phyloP scores from a whole-genome alignment of 2,329 filamentous ascomycete species.

The Ciborinia camelliae region DNA sequence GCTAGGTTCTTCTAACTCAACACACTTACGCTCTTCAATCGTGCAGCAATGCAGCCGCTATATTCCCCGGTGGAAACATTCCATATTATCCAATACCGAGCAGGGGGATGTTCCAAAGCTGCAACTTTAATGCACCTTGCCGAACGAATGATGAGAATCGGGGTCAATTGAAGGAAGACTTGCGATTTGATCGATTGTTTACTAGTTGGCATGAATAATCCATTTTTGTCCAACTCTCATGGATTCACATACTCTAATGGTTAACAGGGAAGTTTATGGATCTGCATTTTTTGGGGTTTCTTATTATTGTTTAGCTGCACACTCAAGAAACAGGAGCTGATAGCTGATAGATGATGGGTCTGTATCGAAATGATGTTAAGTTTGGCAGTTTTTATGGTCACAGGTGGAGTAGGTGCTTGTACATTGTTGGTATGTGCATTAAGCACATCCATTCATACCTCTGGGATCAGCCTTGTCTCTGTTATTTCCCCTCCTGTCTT shows the following conservation, averaged over 20 bases:
- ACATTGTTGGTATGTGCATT: constrained; percentile 17
- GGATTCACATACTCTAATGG: background rate
- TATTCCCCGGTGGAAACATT: constrained; percentile 21
- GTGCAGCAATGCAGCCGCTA: constrained; percentile 18
- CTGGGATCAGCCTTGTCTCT: constrained; percentile 20
- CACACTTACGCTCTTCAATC: constrained; percentile 7
- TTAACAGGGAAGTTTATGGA: background rate
- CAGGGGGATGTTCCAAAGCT: constrained; percentile 18
- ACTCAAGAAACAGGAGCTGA: background rate
- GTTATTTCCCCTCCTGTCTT: constrained; percentile 7
- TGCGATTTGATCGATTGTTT: constrained; percentile 17
- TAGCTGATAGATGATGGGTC: background rate
- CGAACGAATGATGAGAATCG: constrained; percentile 8
- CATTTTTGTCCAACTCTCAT: constrained; percentile 6
- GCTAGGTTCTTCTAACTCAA: constrained; percentile 11
- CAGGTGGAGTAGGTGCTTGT: constrained; percentile 12
- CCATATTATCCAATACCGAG: constrained; percentile 16
- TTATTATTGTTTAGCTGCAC: constrained; percentile 7
- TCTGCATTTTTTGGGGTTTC: background rate
- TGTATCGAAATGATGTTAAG: constrained; percentile 8
- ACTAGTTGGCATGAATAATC: constrained; percentile 2
- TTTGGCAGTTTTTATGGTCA: constrained; percentile 14
- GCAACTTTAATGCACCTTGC: constrained; percentile 16
- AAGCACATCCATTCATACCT: constrained; percentile 14
- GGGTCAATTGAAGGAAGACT: constrained; percentile 18